These are phyloP conservation scores for Puccinia coronata DNA, from an alignment of 1,284 basidiomycete species.

Conservation along the genomic window DNA sequence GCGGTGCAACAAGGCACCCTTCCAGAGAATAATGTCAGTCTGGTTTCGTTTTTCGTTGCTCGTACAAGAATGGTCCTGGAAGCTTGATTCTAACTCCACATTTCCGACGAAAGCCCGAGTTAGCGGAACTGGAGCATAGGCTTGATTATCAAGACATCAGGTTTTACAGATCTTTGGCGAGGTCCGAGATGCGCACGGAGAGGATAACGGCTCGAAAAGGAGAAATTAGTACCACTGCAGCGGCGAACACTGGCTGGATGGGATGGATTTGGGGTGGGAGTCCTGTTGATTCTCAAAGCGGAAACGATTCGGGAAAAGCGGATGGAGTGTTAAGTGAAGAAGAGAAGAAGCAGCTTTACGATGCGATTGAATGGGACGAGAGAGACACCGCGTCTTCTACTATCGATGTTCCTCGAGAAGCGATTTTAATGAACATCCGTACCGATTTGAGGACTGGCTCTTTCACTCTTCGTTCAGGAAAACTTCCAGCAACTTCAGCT, in stretches of 20 bases:
- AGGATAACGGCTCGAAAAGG: conserved; percentile 64
- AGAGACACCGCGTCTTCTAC: conserved; percentile 68
- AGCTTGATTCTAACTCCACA: not conserved
- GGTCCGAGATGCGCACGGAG: conserved; percentile 84
- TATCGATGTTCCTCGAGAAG: conserved; percentile 73
- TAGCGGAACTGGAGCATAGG: conserved; percentile 76
- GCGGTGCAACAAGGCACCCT: conserved; percentile 45
- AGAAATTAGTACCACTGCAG: conserved; percentile 61
- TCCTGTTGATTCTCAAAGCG: conserved; percentile 55
- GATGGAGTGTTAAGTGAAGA: conserved; percentile 80
- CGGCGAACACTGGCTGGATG: conserved; percentile 68
- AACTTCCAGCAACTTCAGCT: conserved; percentile 58
- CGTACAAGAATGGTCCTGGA: not conserved
- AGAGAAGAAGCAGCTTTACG: conserved; percentile 88
- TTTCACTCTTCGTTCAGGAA: conserved; percentile 69
- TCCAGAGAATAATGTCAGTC: not conserved
- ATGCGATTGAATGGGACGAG: conserved; percentile 86
- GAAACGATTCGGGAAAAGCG: conserved; percentile 61
- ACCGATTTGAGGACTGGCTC: conserved; percentile 83
- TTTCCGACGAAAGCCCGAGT: conserved; percentile 57
- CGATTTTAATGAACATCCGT: conserved; percentile 74
- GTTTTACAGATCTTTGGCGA: conserved; percentile 94
- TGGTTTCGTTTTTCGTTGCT: not conserved
- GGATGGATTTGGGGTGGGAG: conserved; percentile 77
- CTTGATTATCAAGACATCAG: conserved; percentile 93